A percentile compares a stretch with the other conserved stretches of the same genome.
phyloP scores from a whole-genome alignment of 2,329 filamentous ascomycete genomes.

The Fusarium gaditjirri region DNA sequence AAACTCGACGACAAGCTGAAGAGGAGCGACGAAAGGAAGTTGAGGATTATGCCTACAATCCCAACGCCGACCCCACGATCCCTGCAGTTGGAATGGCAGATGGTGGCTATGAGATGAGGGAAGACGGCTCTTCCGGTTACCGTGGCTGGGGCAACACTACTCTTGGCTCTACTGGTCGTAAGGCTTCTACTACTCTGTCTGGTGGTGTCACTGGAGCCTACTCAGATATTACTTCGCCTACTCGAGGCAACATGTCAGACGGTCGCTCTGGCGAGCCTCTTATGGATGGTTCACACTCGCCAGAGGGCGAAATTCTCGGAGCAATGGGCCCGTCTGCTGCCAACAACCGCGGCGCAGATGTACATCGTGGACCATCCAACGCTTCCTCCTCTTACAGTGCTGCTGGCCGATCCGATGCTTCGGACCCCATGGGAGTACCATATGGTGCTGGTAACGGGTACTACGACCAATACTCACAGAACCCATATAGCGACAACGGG shows the following conservation, averaged over 20 bases:
- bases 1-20: constrained; percentile 83
- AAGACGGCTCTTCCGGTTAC: constrained; percentile 82
- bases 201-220: constrained; percentile 75
- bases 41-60: constrained; percentile 97
- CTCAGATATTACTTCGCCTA: constrained; percentile 80
- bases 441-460: constrained; percentile 62
- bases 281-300: constrained; percentile 61
- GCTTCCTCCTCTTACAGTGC: constrained; percentile 96
- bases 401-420: constrained; percentile 77
- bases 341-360: constrained; percentile 72
- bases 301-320: constrained; percentile 85
- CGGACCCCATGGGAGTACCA: constrained; percentile 61
- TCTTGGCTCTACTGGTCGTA: constrained; percentile 75
- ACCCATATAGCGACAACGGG: constrained; percentile 63
- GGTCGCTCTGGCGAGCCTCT: constrained; percentile 74
- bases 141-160: constrained; percentile 93
- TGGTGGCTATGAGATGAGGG: constrained; percentile 77
- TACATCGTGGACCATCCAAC: constrained; percentile 91
- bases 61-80: constrained; percentile 91
- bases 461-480: constrained; percentile 68
- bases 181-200: constrained; percentile 89
- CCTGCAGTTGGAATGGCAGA: constrained; percentile 61
- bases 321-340: constrained; percentile 79
- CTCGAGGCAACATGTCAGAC: constrained; percentile 70
- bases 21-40: constrained; percentile 95